Evolutionary conservation across 768 basidiomycete species (phyloP).

Genomic region (Lactifluus piperatus): DNA sequence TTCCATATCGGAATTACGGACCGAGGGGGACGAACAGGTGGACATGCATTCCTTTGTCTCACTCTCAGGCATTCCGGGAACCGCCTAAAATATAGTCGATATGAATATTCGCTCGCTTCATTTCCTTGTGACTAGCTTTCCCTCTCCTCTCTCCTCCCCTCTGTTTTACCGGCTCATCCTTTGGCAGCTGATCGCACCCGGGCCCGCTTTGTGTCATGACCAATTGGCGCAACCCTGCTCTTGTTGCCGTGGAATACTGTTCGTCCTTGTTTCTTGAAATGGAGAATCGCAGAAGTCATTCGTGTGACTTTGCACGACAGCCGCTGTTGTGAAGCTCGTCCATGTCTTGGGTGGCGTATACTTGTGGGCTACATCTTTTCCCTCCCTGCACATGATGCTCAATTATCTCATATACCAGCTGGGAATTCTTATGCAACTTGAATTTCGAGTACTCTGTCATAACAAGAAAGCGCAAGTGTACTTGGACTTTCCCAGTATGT

Average conservation of each 20-base stretch:
- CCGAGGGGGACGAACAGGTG: too few species aligned
- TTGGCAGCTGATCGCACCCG: too few species aligned
- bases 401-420: not conserved
- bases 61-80: too few species aligned
- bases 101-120: too few species aligned
- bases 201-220: too few species aligned
- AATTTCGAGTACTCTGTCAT: constrained; percentile 8
- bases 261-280: not conserved
- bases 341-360: constrained; percentile 13
- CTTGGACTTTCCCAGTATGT: constrained; percentile 11
- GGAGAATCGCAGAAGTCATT: not conserved
- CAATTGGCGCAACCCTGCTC: not conserved
- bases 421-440: constrained; percentile 9
- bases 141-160: too few species aligned
- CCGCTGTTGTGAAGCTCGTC: not conserved
- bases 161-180: too few species aligned
- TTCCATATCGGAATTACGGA: too few species aligned
- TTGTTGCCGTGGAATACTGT: not conserved
- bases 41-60: too few species aligned
- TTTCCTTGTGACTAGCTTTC: too few species aligned
- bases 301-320: too few species aligned
- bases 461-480: constrained; percentile 4
- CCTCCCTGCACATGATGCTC: not conserved
- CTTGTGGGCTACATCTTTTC: constrained; percentile 1
- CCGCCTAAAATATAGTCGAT: too few species aligned